Evolutionary conservation across 2,329 filamentous ascomycete species (phyloP), one percentile per base, ranked within the genome.

Genomic region (Cercospora zeae-maydis): DNA sequence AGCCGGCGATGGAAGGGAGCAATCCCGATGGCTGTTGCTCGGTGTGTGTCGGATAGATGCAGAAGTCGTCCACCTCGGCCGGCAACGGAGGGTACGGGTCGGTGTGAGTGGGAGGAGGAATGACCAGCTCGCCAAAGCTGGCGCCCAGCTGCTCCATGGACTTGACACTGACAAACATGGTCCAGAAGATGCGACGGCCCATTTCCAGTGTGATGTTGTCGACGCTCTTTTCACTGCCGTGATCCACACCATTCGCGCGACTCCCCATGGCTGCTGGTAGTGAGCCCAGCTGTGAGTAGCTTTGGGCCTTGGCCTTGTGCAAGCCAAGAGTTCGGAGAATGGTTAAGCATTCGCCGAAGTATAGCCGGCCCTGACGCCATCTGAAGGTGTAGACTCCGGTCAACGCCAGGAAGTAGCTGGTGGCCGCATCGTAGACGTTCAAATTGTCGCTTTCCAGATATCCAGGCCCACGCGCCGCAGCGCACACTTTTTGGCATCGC

Each of bases 61-160:
- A 93, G 62, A 89, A 87, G 75, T 96, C 92, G 69, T 96, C 92
- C 0, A 96, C 86, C 71, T 96, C 92, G 19, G 88, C 79, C 0
- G 92, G 92, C 11, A 92, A 81, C 7, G 90, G 88, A 3, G 92
- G 92, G 68, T 95, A 92, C 4, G 87, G 88, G 47, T 91, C 86
- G 27, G 83, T 87, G 0, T 87, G 86, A 0, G 91, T 96, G 1
- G 89, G 87, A 2, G 91, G 91, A 8, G 89, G 86, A 56, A 96
- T 87, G 36, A 89, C 83, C 37, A 93, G 79, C 69, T 92, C 90
- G 36, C 85, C 85, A 65, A 89, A 87, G 0, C 85, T 85, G 14
- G 86, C 85, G 34, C 91, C 91, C 16, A 95, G 79, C 73, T 96
- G 92, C 60, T 89, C 85, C 75, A 96, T 86, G 0, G 91, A 71